phyloP scores from a whole-genome alignment of 2,329 filamentous ascomycete genomes.

The Exophiala spinifera region DNA sequence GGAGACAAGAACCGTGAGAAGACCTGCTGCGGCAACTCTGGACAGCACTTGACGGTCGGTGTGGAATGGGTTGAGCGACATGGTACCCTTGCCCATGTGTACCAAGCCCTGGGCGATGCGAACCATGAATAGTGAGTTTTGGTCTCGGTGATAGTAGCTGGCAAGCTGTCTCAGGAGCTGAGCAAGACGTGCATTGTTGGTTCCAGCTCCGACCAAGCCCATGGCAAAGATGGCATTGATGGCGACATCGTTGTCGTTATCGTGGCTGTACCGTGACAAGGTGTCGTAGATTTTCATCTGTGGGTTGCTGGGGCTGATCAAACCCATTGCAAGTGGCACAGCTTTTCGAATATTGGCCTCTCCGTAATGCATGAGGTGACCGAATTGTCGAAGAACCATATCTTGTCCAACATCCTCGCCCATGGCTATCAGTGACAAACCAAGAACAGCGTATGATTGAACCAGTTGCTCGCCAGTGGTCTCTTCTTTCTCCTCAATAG shows the following conservation, averaged over 20 bases:
- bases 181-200: conserved; percentile 94
- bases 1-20: conserved; percentile 84
- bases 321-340: conserved; percentile 91
- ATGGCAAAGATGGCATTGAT: conserved; percentile 99
- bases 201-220: conserved; percentile 93
- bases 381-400: conserved; percentile 96
- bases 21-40: conserved; percentile 80
- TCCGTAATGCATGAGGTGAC: conserved; percentile 98
- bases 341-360: conserved; percentile 95
- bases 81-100: conserved; percentile 98
- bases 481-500: conserved; percentile 89
- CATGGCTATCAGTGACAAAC: conserved; percentile 93
- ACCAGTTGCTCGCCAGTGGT: conserved; percentile 94
- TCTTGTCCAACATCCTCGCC: conserved; percentile 97
- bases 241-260: conserved; percentile 96
- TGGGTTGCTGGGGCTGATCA: conserved; percentile 95
- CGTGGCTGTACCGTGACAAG: conserved; percentile 93
- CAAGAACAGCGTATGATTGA: conserved; percentile 92
- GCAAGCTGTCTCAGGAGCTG: conserved; percentile 92
- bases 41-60: conserved; percentile 95
- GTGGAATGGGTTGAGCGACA: conserved; percentile 97
- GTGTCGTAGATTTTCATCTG: conserved; percentile 99
- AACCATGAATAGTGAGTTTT: conserved; percentile 97
- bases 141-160: conserved; percentile 96
- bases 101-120: conserved; percentile 94